These are phyloP conservation scores for Nemania abortiva DNA, from an alignment of 2,329 filamentous ascomycete genomes.

Conservation along the genomic window DNA sequence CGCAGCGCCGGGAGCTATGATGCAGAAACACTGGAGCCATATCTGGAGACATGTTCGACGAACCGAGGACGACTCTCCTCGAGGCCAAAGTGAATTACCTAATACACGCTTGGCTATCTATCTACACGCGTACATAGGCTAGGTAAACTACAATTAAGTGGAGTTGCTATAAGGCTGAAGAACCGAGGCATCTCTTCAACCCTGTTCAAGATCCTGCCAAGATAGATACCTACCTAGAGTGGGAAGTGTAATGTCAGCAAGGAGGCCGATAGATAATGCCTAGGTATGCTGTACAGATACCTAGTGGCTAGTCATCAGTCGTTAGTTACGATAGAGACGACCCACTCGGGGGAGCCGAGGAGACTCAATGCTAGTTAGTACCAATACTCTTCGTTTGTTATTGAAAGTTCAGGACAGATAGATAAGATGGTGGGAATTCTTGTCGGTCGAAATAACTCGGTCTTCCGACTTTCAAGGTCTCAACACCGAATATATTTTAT, in stretches of 20 bases:
- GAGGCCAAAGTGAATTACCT: not conserved
- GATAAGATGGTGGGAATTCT: constrained; percentile 1
- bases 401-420: not conserved
- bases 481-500: not conserved
- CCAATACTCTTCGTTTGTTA: not conserved
- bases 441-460: not conserved
- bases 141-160: not conserved
- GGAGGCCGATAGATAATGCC: not conserved
- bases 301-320: not conserved
- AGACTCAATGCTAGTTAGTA: not conserved
- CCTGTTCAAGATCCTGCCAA: not conserved
- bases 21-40: constrained; percentile 14
- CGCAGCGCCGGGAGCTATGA: constrained; percentile 20
- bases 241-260: not conserved
- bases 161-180: constrained; percentile 27
- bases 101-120: not conserved
- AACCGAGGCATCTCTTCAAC: constrained; percentile 28
- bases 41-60: not conserved
- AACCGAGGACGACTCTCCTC: constrained; percentile 18
- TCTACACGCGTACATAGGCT: not conserved
- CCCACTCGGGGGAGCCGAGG: constrained; percentile 22
- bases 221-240: not conserved
- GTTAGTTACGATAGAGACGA: not conserved
- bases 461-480: not conserved
- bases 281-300: not conserved